phyloP scores from a whole-genome alignment of 2,329 filamentous ascomycete species.

The Hypoxylon sp. region DNA sequence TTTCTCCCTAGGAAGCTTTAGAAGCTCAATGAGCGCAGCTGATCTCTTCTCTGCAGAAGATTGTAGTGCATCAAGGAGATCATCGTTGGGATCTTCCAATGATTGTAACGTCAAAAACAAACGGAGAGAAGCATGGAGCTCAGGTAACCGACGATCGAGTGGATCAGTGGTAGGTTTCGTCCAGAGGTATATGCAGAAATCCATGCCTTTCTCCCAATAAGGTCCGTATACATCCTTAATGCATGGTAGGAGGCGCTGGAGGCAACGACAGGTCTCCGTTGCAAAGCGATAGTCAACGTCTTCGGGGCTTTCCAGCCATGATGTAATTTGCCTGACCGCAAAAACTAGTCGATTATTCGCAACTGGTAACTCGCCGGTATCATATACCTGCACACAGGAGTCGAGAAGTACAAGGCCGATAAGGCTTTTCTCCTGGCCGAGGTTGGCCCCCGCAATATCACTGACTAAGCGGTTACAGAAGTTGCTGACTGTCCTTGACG shows the following conservation, averaged over 20 bases:
- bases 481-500: conserved; percentile 65
- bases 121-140: conserved; percentile 80
- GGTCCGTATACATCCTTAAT: conserved; percentile 89
- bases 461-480: conserved; percentile 74
- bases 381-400: conserved; percentile 67
- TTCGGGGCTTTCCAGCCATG: conserved; percentile 73
- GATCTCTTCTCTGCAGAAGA: conserved; percentile 71
- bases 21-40: conserved; percentile 72
- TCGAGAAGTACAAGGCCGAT: conserved; percentile 69
- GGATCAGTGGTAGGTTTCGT: conserved; percentile 60
- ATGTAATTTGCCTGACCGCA: conserved; percentile 82
- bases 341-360: conserved; percentile 82
- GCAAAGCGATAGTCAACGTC: conserved; percentile 62
- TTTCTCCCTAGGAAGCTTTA: conserved; percentile 66
- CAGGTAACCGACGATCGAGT: conserved; percentile 68
- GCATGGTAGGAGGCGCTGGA: conserved; percentile 76
- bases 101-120: conserved; percentile 75
- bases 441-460: conserved; percentile 68
- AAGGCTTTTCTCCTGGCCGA: conserved; percentile 62
- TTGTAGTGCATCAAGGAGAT: conserved; percentile 81
- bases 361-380: conserved; percentile 67
- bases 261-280: conserved; percentile 68
- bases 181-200: conserved; percentile 73
- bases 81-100: conserved; percentile 84
- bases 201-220: conserved; percentile 81